Conservation (phyloP, 1,139 yeast genomes). For the Protomyces lactucae-debilis region DNA sequence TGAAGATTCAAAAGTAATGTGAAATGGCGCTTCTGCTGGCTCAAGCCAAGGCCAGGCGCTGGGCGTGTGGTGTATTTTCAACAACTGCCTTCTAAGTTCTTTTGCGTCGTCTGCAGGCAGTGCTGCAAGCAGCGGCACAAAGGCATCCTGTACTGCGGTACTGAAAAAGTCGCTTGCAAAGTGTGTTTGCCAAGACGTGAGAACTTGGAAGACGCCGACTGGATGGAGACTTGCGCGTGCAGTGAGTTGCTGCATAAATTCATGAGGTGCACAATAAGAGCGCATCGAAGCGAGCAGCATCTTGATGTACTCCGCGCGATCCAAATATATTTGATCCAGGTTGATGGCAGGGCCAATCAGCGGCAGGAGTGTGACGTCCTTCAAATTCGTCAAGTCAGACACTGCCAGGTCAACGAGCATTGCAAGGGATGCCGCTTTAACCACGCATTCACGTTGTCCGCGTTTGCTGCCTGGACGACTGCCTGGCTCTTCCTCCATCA, state of each 20-base stretch:
- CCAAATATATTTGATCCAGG: neutral
- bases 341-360: neutral
- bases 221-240: neutral
- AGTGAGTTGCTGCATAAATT: neutral
- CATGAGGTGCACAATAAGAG: constrained; percentile 4
- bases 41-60: neutral
- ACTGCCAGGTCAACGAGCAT: constrained; percentile 59
- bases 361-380: constrained; percentile 43
- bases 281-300: constrained; percentile 11
- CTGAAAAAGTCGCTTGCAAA: neutral
- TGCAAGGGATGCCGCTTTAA: constrained; percentile 59
- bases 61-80: constrained; percentile 14
- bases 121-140: constrained; percentile 12
- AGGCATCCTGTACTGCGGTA: neutral
- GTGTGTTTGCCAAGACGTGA: neutral
- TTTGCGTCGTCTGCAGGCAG: neutral
- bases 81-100: neutral
- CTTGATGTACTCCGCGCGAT: constrained; percentile 10
- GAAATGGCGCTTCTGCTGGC: constrained; percentile 1
- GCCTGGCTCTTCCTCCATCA: neutral
- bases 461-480: neutral
- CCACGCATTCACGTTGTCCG: constrained; percentile 28
- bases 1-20: constrained; percentile 6
- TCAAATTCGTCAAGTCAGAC: constrained; percentile 56
- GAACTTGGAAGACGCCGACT: neutral